Base-by-base conservation (phyloP, 768 basidiomycete genomes). In the Rhizopogon rudus region DNA sequence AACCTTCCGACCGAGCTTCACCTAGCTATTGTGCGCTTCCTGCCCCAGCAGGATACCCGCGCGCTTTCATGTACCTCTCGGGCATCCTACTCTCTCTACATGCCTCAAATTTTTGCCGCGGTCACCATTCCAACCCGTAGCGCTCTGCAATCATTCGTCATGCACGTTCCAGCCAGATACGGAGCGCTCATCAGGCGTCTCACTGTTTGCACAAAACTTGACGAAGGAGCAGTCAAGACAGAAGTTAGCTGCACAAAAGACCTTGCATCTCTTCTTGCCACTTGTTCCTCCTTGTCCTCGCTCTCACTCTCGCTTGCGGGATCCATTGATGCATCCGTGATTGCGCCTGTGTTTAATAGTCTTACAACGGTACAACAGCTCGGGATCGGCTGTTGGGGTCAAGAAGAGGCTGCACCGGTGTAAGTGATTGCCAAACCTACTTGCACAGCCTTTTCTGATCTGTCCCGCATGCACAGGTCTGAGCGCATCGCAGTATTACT, bases 401-500 rank as follows among this genome's bases (percentile, higher is more conserved):
- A 60, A 44, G 75, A 77, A 44, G 67, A 70, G 42, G 53, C 62
- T 53, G 54, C 65, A 0, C 75, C 74, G 4, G 54, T 77, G 76
- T 77, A 61, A 61, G 75, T 70, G 44, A 48, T 50, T 16, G 20
- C 29, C 10, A 10, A 10, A 16, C 45, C 2, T 51, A 1, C 13
- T 17, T 49, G 37, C 53, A 57, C 20, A 67, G 41, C 57, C 25
- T 55, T 37, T 6, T 33, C 54, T 58, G 42, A 58, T 37, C 1
- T 9, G 5, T 22, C 8, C 5, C 14, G 2, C 16, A 20, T 41
- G 12, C 37, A 41, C 54, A 64, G 67, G 20, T 73, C 67, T 69
- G 87, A 90, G 64, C 76, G 87, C 25, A 75, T 88, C 0, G 83
- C 81, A 53, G 87, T 88, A 14, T 78, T 82, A 6, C 83, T 90